A percentile compares a stretch with the other conserved stretches of the same genome.
phyloP scores from a whole-genome alignment of 2,329 filamentous ascomycete genomes.

The Pseudocercospora musae region DNA sequence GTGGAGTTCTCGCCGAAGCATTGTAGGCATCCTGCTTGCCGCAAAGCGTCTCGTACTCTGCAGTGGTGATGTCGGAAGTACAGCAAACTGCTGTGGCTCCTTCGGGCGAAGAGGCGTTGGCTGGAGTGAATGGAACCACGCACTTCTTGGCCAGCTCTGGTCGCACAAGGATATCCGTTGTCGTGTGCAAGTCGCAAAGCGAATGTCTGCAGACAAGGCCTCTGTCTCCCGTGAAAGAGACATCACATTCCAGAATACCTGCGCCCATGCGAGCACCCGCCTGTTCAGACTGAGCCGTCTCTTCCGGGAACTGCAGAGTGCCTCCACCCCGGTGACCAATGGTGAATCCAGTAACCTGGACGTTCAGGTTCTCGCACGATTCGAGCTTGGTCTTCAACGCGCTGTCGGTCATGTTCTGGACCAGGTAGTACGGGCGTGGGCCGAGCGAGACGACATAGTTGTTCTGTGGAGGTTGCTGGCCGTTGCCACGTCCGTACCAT shows the following conservation, averaged over 20 bases:
- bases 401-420: slow-evolving; percentile 13
- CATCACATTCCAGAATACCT: slow-evolving; percentile 11
- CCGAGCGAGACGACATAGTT: slow-evolving; percentile 4
- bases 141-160: slow-evolving; percentile 9
- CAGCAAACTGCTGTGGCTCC: slow-evolving; percentile 12
- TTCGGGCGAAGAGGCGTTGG: slow-evolving; percentile 6
- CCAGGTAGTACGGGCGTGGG: slow-evolving; percentile 12
- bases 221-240: slow-evolving; percentile 9
- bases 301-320: slow-evolving; percentile 12
- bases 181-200: slow-evolving; percentile 13
- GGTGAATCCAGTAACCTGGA: slow-evolving; percentile 8
- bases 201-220: slow-evolving; percentile 13
- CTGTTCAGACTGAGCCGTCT: slow-evolving; percentile 12
- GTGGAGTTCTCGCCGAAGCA: slow-evolving; percentile 3
- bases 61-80: slow-evolving; percentile 11
- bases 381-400: slow-evolving; percentile 9
- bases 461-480: background rate
- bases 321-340: slow-evolving; percentile 12
- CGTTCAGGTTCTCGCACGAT: slow-evolving; percentile 9
- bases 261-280: slow-evolving; percentile 13
- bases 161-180: slow-evolving; percentile 5
- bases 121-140: slow-evolving; percentile 9
- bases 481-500: background rate
- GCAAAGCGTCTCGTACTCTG: slow-evolving; percentile 8
- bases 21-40: slow-evolving; percentile 14